Evolutionary conservation across 202 grass and related monocot genomes (phyloP).

Genomic region (Digitaria exilis): DNA sequence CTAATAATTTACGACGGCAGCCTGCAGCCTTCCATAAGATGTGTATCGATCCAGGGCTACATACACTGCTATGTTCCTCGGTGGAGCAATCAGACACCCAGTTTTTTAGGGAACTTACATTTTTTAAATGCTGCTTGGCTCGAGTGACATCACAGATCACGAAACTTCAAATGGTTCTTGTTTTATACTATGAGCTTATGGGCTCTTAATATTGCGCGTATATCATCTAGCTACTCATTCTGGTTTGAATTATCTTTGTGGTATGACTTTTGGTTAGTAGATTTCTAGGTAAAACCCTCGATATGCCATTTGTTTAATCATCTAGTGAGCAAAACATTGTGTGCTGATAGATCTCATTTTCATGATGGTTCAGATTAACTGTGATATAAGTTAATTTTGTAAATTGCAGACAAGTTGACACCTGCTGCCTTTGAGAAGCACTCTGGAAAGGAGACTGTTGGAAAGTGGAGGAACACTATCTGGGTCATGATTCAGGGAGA

Average conservation of each 20-base stretch:
- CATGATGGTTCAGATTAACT: background rate
- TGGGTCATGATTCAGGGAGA: constrained; percentile 94
- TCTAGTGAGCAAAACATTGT: background rate
- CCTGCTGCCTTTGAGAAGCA: constrained; percentile 98
- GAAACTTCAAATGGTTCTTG: background rate
- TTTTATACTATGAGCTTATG: constrained; percentile 3
- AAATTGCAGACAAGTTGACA: constrained; percentile 82
- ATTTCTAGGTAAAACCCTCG: background rate
- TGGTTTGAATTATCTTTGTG: background rate
- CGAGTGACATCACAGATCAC: constrained; percentile 28
- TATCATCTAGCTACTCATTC: constrained; percentile 7
- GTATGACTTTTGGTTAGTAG: background rate
- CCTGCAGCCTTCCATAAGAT: constrained; percentile 25
- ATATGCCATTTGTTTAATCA: background rate
- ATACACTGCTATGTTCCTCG: background rate
- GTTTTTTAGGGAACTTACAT: constrained; percentile 19
- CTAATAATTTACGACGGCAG: constrained; percentile 33
- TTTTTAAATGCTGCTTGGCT: constrained; percentile 17
- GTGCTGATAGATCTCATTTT: background rate
- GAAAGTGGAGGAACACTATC: constrained; percentile 97
- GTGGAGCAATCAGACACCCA: background rate
- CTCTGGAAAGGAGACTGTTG: constrained; percentile 75
- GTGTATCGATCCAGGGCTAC: constrained; percentile 7
- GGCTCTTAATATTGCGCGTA: background rate
- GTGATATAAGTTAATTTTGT: background rate